Evolutionary conservation across 2,329 filamentous ascomycete species (phyloP).

Genomic region (Xylaria sp.): DNA sequence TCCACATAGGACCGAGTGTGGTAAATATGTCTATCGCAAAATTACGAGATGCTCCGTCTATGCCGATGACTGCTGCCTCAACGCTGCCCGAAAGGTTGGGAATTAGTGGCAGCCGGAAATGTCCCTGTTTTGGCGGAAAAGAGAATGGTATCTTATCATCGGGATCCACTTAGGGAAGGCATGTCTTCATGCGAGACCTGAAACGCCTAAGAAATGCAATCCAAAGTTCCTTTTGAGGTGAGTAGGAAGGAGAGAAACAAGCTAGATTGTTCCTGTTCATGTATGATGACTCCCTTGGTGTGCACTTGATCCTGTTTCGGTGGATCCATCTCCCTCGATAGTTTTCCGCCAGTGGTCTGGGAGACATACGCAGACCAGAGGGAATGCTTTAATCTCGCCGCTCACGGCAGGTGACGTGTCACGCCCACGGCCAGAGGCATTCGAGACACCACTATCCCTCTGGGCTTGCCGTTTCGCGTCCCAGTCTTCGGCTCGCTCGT

Average conservation of each 20-base stretch:
- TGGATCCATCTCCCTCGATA: constrained; percentile 86
- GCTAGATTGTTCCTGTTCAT: constrained; percentile 39
- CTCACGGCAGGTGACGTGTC: constrained; percentile 71
- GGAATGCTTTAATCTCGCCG: constrained; percentile 97
- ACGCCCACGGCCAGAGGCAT: constrained; percentile 72
- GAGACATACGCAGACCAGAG: constrained; percentile 93
- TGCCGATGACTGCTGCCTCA: constrained; percentile 42
- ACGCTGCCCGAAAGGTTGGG: constrained; percentile 8
- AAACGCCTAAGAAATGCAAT: constrained; percentile 56
- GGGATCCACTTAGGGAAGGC: constrained; percentile 15
- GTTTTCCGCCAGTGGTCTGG: constrained; percentile 97
- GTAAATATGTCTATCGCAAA: constrained; percentile 52
- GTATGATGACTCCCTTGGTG: constrained; percentile 42
- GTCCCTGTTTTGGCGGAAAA: background rate
- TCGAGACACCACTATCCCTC: constrained; percentile 92
- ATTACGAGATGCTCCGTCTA: constrained; percentile 49
- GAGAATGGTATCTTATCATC: constrained; percentile 29
- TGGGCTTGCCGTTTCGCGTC: constrained; percentile 80
- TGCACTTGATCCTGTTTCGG: constrained; percentile 66
- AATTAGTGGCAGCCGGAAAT: constrained; percentile 1
- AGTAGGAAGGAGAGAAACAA: constrained; percentile 35
- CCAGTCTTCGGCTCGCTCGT: constrained; percentile 89
- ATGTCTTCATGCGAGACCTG: constrained; percentile 38
- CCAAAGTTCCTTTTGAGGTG: constrained; percentile 38
- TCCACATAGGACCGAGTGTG: constrained; percentile 49